A percentile compares a stretch with the other conserved stretches of the same genome.
Evolutionary conservation across 1,139 yeast species (phyloP).

Genomic region (Suhomyces choctaworum): DNA sequence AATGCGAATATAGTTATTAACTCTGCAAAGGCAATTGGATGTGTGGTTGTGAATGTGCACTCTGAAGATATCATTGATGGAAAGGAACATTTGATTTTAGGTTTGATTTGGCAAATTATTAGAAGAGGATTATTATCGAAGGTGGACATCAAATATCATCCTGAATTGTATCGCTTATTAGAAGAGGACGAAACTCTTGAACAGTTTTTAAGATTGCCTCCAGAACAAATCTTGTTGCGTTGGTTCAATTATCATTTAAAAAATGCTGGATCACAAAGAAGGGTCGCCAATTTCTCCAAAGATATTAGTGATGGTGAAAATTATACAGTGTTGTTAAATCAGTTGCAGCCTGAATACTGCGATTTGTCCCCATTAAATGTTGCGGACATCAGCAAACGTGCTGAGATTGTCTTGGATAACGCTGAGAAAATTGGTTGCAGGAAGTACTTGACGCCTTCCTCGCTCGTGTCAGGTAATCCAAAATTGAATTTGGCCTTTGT

Average conservation of each 20-base stretch:
- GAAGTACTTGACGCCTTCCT: slow-evolving; percentile 89
- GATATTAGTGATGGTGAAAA: slow-evolving; percentile 96
- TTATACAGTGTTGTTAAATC: slow-evolving; percentile 85
- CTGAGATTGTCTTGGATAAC: slow-evolving; percentile 78
- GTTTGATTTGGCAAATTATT: slow-evolving; percentile 97
- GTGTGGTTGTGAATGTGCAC: slow-evolving; percentile 96
- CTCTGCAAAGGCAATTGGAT: slow-evolving; percentile 98
- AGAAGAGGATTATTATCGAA: slow-evolving; percentile 92
- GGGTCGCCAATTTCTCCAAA: slow-evolving; percentile 79
- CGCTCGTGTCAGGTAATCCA: slow-evolving; percentile 95
- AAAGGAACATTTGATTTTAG: slow-evolving; percentile 90
- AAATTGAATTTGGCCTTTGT: slow-evolving; percentile 95
- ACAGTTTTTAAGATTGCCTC: slow-evolving; percentile 93
- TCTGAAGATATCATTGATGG: slow-evolving; percentile 98
- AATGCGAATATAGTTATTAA: slow-evolving; percentile 96
- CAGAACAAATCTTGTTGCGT: slow-evolving; percentile 93
- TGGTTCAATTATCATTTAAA: slow-evolving; percentile 97
- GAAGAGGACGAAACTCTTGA: slow-evolving; percentile 98
- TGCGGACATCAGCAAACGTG: slow-evolving; percentile 70
- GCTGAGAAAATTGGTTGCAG: slow-evolving; percentile 93
- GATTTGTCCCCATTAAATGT: slow-evolving; percentile 80
- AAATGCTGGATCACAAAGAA: slow-evolving; percentile 88
- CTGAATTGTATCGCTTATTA: slow-evolving; percentile 89
- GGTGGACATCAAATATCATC: slow-evolving; percentile 94
- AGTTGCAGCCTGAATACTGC: slow-evolving; percentile 82